A percentile compares a stretch with the other conserved stretches of the same genome.
Evolutionary conservation across 805 yeast species (phyloP).

Genomic region (Tetrapisispora taiwanensis): DNA sequence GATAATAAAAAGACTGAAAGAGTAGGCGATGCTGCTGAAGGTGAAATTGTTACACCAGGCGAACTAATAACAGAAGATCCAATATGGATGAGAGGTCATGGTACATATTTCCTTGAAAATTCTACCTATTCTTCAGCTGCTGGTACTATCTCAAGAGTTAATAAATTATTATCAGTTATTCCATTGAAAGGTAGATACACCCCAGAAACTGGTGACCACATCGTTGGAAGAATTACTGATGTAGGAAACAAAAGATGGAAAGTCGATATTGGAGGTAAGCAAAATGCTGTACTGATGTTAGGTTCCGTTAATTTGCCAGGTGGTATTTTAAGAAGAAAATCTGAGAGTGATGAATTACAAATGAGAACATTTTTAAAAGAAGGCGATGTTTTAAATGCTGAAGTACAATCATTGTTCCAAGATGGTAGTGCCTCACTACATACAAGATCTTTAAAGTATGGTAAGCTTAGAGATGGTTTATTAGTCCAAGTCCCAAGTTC

Average conservation of each 20-base stretch:
- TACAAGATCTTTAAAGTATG: constrained; percentile 90
- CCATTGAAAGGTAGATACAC: constrained; percentile 81
- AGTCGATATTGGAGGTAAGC: constrained; percentile 92
- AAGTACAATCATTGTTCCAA: constrained; percentile 78
- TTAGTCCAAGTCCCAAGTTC: constrained; percentile 75
- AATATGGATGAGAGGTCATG: constrained; percentile 98
- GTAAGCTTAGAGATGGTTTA: constrained; percentile 86
- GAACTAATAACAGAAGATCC: constrained; percentile 94
- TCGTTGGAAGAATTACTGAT: constrained; percentile 87
- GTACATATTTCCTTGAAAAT: constrained; percentile 72
- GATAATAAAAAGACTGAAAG: constrained; percentile 11
- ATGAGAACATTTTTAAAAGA: constrained; percentile 92
- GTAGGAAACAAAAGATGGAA: constrained; percentile 94
- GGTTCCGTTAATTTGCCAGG: constrained; percentile 97
- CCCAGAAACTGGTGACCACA: constrained; percentile 95
- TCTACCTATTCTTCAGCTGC: constrained; percentile 85
- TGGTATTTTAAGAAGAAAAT: constrained; percentile 86
- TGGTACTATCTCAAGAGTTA: constrained; percentile 79
- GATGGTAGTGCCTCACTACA: constrained; percentile 93
- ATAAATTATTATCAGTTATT: constrained; percentile 71
- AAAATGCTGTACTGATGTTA: constrained; percentile 82
- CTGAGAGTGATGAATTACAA: constrained; percentile 90
- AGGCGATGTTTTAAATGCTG: constrained; percentile 92
- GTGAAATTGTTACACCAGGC: constrained; percentile 78
- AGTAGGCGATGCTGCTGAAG: constrained; percentile 7